These are phyloP conservation scores for Globisporangium acanthophoron DNA, from an alignment of 352 stramenopile genomes.

Conservation along the genomic window DNA sequence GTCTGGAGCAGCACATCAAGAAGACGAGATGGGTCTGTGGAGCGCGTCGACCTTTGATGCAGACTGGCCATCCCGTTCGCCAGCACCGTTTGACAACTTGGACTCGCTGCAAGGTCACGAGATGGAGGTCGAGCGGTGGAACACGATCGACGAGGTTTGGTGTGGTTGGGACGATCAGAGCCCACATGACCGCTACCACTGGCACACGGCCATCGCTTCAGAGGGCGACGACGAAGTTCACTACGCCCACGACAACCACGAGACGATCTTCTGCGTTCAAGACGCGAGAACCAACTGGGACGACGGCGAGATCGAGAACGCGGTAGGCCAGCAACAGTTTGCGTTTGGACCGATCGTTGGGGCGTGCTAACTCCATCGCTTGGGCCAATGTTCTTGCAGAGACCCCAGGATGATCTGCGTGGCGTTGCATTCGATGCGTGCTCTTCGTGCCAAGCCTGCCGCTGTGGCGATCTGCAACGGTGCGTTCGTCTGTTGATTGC, in stretches of 20 bases:
- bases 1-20: not conserved
- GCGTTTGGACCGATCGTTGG: no score
- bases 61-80: not conserved
- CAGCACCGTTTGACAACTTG: not conserved
- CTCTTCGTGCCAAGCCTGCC: not conserved
- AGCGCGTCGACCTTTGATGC: not conserved
- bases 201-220: not conserved
- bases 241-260: not conserved
- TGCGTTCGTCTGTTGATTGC: not conserved
- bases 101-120: not conserved
- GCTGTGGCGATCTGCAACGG: not conserved
- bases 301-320: not conserved
- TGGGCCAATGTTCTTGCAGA: not conserved
- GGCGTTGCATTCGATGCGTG: not conserved
- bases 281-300: constrained; percentile 14
- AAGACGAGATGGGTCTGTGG: not conserved
- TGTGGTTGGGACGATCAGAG: no score
- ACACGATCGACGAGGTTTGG: not conserved
- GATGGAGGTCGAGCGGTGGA: not conserved
- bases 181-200: not conserved
- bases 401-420: not conserved
- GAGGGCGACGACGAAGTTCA: not conserved
- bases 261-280: constrained; percentile 13
- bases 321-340: not conserved
- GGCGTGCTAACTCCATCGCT: no score